phyloP scores from a whole-genome alignment of 495 filamentous ascomycete species.

The Corynascus novoguineensis region DNA sequence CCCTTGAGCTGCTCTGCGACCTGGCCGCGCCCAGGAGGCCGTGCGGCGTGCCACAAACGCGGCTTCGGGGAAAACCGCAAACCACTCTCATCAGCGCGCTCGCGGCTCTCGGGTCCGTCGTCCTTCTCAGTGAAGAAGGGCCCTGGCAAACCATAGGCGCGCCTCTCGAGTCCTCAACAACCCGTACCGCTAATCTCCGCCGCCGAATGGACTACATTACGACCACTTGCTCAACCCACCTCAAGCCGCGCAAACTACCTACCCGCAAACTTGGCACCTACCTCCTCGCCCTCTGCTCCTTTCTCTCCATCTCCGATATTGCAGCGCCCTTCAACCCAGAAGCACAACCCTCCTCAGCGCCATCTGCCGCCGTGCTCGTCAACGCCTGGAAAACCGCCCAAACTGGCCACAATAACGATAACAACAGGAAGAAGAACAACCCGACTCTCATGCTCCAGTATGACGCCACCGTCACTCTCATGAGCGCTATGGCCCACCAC shows the following conservation, averaged over 20 bases:
- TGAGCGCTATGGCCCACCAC: slow-evolving; percentile 22
- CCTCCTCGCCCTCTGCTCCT: slow-evolving; percentile 24
- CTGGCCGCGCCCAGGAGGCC: slow-evolving; percentile 13
- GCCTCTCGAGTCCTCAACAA: not conserved
- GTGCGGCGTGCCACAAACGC: slow-evolving; percentile 14
- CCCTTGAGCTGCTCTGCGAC: slow-evolving; percentile 33
- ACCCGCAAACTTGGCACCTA: slow-evolving; percentile 24
- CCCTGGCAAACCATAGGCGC: not conserved
- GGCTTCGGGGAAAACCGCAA: slow-evolving; percentile 15
- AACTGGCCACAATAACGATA: slow-evolving; percentile 3
- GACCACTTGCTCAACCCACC: slow-evolving; percentile 7
- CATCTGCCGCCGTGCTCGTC: not conserved
- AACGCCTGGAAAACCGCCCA: slow-evolving; percentile 20
- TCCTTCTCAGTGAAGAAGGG: slow-evolving; percentile 20
- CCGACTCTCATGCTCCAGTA: slow-evolving; percentile 17
- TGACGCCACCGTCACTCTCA: slow-evolving; percentile 23
- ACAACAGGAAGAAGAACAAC: too few species aligned
- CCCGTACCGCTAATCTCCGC: slow-evolving; percentile 5
- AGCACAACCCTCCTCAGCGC: not conserved
- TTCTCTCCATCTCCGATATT: slow-evolving; percentile 18
- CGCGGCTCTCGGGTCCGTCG: slow-evolving; percentile 21
- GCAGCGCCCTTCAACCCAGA: not conserved
- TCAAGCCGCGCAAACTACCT: slow-evolving; percentile 9
- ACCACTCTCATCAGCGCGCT: slow-evolving; percentile 13
- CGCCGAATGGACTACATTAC: slow-evolving; percentile 23